Base-by-base conservation (phyloP, 768 basidiomycete species). In the Mycena leptocephala region DNA sequence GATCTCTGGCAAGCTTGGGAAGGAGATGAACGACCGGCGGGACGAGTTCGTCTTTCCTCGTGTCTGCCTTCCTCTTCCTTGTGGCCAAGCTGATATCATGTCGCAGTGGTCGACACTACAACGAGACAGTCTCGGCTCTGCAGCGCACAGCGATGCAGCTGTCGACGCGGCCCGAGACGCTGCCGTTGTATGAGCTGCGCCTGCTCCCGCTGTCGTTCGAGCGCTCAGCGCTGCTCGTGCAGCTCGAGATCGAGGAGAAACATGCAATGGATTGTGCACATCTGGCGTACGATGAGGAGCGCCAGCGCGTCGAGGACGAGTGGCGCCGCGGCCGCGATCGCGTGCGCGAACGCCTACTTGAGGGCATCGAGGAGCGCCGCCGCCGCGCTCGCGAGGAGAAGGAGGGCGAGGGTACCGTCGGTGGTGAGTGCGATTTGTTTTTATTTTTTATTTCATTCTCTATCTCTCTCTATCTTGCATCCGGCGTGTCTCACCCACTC, bases 381-480 rank as follows among this genome's bases (percentile, higher is more conserved):
- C 88, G 92, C 78, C 86, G 94, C 74, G 96, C 96, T 33, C 87
- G 96, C 66, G 96, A 97, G 76, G 96, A 97, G 86, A 96, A 96
- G 81, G 96, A 96, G 74, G 95, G 95, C 75, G 96, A 97, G 79
- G 95, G 94, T n/a, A 93, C 92, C 20, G 88, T 91, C 51, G 93
- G 92, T 67, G 94, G 92, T 93, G 61, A 70, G 90, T n/a, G n/a
- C n/a, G n/a, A n/a, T n/a, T n/a, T 86, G 35, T 65, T 58, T 26
- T 67, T 62, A 28, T 55, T 66, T 55, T 56, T 59, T 70, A 62
- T 46, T 72, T 62, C 24, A 32, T 65, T 26, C 53, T 79, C 43
- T 48, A 43, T 53, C n/a, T 58, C 68, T 65, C 48, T 72, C 37
- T 41, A 8, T 20, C 11, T 46, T 46, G 7, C 18, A 18, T 22